Evolutionary conservation across 2,329 filamentous ascomycete genomes (phyloP), one percentile per base, ranked within the genome.

Genomic region (Talaromyces sp.): DNA sequence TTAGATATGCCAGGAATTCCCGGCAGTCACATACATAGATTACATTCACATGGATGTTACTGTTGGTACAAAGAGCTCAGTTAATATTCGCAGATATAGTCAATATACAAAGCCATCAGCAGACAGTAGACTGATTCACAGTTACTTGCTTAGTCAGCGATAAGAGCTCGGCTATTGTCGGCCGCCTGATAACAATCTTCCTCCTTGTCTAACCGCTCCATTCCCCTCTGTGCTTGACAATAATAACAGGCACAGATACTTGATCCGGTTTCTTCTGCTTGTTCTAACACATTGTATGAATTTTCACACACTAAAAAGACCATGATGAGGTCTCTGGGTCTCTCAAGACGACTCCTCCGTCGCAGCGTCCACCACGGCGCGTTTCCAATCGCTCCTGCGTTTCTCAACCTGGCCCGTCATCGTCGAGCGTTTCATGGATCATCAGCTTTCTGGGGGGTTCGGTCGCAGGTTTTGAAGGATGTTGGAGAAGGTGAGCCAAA

Each of bases 381-480:
- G 69, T 64, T 63, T 70, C 70, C 70, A 70, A 69, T 68, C 68
- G 68, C 64, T 72, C 66, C 61, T 24, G 39, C 43, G n/a, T 52
- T 64, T 45, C 63, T 70, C 67, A 60, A 68, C 70, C 45, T 64
- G 67, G 63, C 69, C 68, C 37, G 56, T 50, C 63, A 56, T 64
- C 72, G 72, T 60, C 75, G 77, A 35, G 69, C 63, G 37, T 79
- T 80, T 64, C 77, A 79, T 58, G 71, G 70, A 56, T 71, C 72
- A 19, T 67, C 75, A 10, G 67, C 72, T 52, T 69, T 77, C 57
- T 76, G 70, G 72, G 77, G 72, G 2, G 72, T 76, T 3, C 73
- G 72, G 52, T 79, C 78, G 41, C 78, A 80, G 66, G 68, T 79
- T 24, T 60, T 80, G 47, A 79, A 79, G 60, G 78, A 80, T 70